Percentiles rank a stretch among this genome's conserved stretches.
These are phyloP conservation scores for Hanseniaspora pseudoguilliermondii DNA, from an alignment of 805 yeast species.

Conservation along the genomic window DNA sequence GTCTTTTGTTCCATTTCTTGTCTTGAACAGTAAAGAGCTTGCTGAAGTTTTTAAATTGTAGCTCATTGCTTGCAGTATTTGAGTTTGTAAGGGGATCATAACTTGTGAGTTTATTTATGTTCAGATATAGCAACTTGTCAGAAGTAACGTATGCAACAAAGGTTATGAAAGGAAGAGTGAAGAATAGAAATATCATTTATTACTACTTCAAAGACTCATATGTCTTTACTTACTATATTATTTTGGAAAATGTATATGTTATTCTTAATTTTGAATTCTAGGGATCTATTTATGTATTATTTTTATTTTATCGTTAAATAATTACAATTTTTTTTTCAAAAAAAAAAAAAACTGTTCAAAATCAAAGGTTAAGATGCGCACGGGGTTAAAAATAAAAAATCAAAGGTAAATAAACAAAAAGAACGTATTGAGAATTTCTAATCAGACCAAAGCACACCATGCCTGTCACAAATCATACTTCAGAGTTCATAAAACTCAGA, in stretches of 20 bases:
- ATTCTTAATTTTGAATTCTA: too few relatives aligned
- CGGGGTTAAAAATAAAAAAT: too few relatives aligned
- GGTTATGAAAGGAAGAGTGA: neutral
- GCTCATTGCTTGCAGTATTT: neutral
- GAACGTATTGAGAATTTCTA: too few relatives aligned
- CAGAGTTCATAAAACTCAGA: neutral
- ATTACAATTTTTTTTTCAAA: too few relatives aligned
- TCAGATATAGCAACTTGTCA: neutral
- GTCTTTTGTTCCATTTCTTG: conserved; percentile 8
- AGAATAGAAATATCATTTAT: neutral
- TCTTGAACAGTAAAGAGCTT: conserved; percentile 3
- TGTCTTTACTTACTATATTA: too few relatives aligned
- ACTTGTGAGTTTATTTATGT: conserved; percentile 3
- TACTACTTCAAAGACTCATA: too few relatives aligned
- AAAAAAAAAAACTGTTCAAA: too few relatives aligned
- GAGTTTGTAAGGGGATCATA: neutral
- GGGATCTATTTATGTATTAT: too few relatives aligned
- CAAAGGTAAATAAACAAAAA: too few relatives aligned
- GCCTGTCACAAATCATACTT: neutral
- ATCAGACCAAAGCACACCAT: neutral
- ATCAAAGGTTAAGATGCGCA: too few relatives aligned
- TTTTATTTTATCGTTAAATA: too few relatives aligned
- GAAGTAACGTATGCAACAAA: neutral
- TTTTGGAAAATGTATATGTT: too few relatives aligned
- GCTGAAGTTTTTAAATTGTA: neutral